Base-by-base conservation (phyloP, 306 rosid species). In the Rosa lucieae region DNA sequence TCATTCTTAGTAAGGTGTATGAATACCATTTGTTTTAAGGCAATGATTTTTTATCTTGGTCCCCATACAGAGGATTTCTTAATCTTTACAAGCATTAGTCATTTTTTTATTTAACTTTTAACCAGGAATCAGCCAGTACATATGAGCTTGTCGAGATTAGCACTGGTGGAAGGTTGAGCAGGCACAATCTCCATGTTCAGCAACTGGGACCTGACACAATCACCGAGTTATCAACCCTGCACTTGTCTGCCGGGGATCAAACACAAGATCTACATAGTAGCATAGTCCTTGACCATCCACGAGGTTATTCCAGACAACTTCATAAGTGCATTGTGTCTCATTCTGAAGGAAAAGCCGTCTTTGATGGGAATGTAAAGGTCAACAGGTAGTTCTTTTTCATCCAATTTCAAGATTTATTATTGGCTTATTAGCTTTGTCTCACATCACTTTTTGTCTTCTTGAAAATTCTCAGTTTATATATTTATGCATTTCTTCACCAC, bases 301-400 rank as follows among this genome's bases (percentile, higher is more conserved):
- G 97, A 62, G 99, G 96, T 55, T 90, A 84, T 87, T 89, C 99
- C 11, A 89, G 96, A 55, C 99, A 95, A 76, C 97, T 95, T 74
- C 99, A 95, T 73, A 95, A 95, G 79, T 95, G 97, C 75, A 93
- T 93, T 7, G 94, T 95, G n/a, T 42, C 99, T 40, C 97, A 95
- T 86, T 84, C 99, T 11, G 83, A 40, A 67, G 99, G 98, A 61
- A 97, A 93, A 71, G 98, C 97, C 5, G 94, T 95, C 62, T 95
- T 95, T 82, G 98, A 95, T 26, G 99, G 99, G 71, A 95, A 95
- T 44, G 63, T 93, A 13, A 86, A 90, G 82, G 99, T 95, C 80
- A 95, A 95, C 89, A 95, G 96, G 98, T 94, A 87, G 65, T 75
- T 78, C 70, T 66, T n/a, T 78, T 80, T 72, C 66, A 62, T 35